Base-by-base conservation (phyloP, 768 basidiomycete genomes). In the Megacollybia marginata region DNA sequence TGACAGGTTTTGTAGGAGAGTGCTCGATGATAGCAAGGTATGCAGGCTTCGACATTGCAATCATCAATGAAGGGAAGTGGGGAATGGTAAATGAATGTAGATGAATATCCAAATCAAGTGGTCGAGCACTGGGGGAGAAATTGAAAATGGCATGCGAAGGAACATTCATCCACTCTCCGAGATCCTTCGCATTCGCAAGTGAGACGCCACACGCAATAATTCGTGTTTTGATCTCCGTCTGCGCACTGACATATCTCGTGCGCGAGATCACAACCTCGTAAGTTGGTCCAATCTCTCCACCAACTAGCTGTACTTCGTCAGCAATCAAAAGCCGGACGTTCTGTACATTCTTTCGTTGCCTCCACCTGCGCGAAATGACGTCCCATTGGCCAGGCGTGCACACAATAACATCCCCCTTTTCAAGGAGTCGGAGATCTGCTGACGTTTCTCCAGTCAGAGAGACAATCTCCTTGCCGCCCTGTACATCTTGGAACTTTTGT, bases 31-130 rank as follows among this genome's bases (percentile, higher is more conserved):
- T 87, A 31, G 94, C 85, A 7, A 98, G 79, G 63, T 97, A 98
- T 0, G 95, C 90, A 0, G 96, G 96, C 63, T 98, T 98, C 9
- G 94, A 93, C 96, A 99, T 98, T 42, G 93, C 80, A 52, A 98
- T 92, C 95, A 99, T 98, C 38, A 99, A 73, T 0, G 93, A 96
- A 0, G 96, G 93, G 81, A 95, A 96, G 61, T 98, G 96, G n/a
- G 93, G 91, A 43, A 93, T 90, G 23, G 80, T 80, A 73, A 96
- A 99, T 38, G 89, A 92, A 60, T 99, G 96, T 8, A 99, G 70
- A 61, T 98, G 94, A 44, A 99, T 93, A 51, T 97, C 92, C 83
- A 99, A 88, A 55, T 96, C 93, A 10, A 97, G 70, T 2, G 95
- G 93, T n/a, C 95, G 90, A 13, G 94, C 18, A 83, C 88, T 88